These are phyloP conservation scores for Candida labiduridarum DNA, from an alignment of 1,139 yeast species.

Conservation along the genomic window DNA sequence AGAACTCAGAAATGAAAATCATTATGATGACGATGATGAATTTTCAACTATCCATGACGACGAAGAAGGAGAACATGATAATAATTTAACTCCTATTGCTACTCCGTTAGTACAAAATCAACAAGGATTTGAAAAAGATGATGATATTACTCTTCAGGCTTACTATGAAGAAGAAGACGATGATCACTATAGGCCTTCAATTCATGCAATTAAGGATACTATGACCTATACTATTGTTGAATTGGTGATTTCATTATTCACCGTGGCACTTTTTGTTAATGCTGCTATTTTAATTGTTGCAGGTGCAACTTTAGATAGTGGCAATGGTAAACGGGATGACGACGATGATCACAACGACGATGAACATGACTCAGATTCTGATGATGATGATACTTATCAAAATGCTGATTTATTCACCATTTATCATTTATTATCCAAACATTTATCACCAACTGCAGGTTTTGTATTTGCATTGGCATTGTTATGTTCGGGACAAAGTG, in stretches of 20 bases:
- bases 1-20: neutral
- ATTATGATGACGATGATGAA: neutral
- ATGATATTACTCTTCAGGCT: constrained; percentile 25
- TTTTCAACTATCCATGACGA: neutral
- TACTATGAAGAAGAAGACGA: constrained; percentile 24
- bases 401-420: constrained; percentile 86
- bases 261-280: constrained; percentile 79
- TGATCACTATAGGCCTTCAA: constrained; percentile 60
- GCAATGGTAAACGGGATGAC: constrained; percentile 14
- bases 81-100: constrained; percentile 13
- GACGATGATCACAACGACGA: constrained; percentile 31
- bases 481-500: constrained; percentile 94
- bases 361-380: constrained; percentile 53
- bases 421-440: constrained; percentile 69
- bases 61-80: constrained; percentile 9
- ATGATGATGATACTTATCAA: constrained; percentile 44
- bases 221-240: constrained; percentile 70
- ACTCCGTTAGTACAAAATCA: constrained; percentile 10
- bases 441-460: constrained; percentile 90
- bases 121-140: constrained; percentile 24
- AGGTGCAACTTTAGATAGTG: constrained; percentile 59
- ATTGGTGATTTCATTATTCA: constrained; percentile 63
- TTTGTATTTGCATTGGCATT: constrained; percentile 89
- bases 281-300: constrained; percentile 78
- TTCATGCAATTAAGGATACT: constrained; percentile 66